A percentile compares a stretch with the other conserved stretches of the same genome.
phyloP scores from a whole-genome alignment of 768 basidiomycete species.

The Rhizopogon rudus region DNA sequence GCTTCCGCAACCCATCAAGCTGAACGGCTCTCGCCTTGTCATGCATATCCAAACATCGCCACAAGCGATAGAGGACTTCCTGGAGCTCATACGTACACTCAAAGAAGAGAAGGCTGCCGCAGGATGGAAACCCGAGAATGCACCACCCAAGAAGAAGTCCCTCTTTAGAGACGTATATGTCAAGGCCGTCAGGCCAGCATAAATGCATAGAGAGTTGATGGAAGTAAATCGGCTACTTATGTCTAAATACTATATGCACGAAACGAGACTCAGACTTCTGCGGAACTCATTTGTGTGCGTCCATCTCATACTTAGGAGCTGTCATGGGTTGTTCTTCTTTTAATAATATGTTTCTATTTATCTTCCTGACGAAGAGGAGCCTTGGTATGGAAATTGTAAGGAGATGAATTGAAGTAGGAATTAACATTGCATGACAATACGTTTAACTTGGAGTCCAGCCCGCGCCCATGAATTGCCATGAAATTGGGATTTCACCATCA shows the following conservation, averaged over 20 bases:
- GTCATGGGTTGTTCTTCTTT: too few relatives aligned
- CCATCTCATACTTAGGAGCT: too few relatives aligned
- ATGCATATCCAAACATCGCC: slow-evolving; percentile 79
- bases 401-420: too few relatives aligned
- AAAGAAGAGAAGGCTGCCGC: slow-evolving; percentile 61
- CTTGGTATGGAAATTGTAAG: too few relatives aligned
- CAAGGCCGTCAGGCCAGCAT: slow-evolving; percentile 15
- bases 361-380: too few relatives aligned
- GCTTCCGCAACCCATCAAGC: slow-evolving; percentile 60
- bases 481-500: too few relatives aligned
- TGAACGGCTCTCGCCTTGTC: slow-evolving; percentile 70
- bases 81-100: slow-evolving; percentile 52
- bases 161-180: slow-evolving; percentile 17
- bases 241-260: background rate
- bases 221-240: background rate
- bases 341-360: too few relatives aligned
- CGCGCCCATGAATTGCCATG: too few relatives aligned
- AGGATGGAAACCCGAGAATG: slow-evolving; percentile 30
- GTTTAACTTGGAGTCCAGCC: too few relatives aligned
- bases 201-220: slow-evolving; percentile 2
- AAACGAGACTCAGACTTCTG: background rate
- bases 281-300: too few relatives aligned
- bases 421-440: too few relatives aligned
- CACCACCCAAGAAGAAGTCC: slow-evolving; percentile 1
- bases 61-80: slow-evolving; percentile 70